Percentiles rank a stretch among this genome's conserved stretches.
Conservation (phyloP, 768 basidiomycete species). For the Auricularia heimuer region DNA sequence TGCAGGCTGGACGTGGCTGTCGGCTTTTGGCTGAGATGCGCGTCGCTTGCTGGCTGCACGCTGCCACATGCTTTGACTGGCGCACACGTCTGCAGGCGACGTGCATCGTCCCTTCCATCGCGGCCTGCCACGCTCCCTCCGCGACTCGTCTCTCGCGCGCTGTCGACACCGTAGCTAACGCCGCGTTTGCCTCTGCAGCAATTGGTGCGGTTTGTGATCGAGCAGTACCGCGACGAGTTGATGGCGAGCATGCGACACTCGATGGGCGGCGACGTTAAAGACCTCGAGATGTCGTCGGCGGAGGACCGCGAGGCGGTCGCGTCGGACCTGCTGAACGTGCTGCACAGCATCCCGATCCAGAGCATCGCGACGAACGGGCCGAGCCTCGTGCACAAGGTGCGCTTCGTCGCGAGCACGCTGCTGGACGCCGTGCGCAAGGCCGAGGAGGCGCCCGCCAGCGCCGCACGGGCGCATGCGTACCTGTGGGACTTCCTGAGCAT, state of each 20-base stretch:
- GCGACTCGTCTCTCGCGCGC: not conserved
- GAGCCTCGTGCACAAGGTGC: constrained; percentile 82
- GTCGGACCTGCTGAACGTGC: constrained; percentile 74
- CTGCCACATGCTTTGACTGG: too few species aligned
- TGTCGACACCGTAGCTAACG: not conserved
- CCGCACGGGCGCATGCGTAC: constrained; percentile 78
- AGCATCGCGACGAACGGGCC: constrained; percentile 86
- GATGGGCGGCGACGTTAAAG: constrained; percentile 44
- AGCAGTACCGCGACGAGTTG: constrained; percentile 86
- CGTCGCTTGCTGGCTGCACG: too few species aligned
- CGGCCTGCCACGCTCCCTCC: too few species aligned
- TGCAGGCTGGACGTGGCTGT: too few species aligned
- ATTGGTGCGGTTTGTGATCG: constrained; percentile 86
- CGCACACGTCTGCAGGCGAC: too few species aligned
- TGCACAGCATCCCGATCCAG: constrained; percentile 90
- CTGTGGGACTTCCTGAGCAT: constrained; percentile 91
- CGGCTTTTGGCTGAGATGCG: too few species aligned
- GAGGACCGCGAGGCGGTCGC: constrained; percentile 78
- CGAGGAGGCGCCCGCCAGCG: constrained; percentile 68
- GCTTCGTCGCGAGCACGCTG: constrained; percentile 85
- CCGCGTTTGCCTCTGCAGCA: constrained; percentile 39
- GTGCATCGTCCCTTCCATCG: too few species aligned
- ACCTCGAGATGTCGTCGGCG: constrained; percentile 22
- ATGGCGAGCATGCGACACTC: constrained; percentile 54
- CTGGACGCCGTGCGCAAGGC: constrained; percentile 76